phyloP scores from a whole-genome alignment of 192 early-diverging fungal genomes.

The Coemansia sp. region DNA sequence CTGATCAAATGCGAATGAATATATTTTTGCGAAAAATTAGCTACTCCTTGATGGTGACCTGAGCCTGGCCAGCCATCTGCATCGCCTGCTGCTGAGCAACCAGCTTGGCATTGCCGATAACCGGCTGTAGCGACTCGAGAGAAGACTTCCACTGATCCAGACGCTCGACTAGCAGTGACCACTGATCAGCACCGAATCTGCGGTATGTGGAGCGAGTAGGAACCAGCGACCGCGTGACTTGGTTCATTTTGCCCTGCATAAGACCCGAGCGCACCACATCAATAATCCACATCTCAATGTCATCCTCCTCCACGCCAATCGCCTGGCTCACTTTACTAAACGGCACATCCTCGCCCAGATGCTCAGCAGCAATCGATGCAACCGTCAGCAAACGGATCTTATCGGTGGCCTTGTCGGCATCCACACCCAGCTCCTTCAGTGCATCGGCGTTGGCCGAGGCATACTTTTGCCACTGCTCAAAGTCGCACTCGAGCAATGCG shows the following conservation, averaged over 20 bases:
- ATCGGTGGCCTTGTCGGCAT: slow-evolving; percentile 57
- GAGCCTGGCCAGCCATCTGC: slow-evolving; percentile 33
- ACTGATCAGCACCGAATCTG: slow-evolving; percentile 78
- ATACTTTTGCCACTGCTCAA: slow-evolving; percentile 50
- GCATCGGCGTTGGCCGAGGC: slow-evolving; percentile 56
- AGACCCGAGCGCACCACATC: slow-evolving; percentile 89
- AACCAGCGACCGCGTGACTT: slow-evolving; percentile 75
- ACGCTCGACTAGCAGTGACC: slow-evolving; percentile 68
- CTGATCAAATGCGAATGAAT: too few relatives aligned
- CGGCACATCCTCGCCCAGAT: slow-evolving; percentile 66
- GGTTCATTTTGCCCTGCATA: slow-evolving; percentile 93
- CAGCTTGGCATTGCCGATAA: slow-evolving; percentile 84
- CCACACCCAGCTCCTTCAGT: slow-evolving; percentile 58
- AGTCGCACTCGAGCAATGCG: slow-evolving; percentile 34
- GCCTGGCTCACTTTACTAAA: slow-evolving; percentile 74
- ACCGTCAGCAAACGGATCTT: slow-evolving; percentile 90
- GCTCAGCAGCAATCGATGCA: slow-evolving; percentile 70
- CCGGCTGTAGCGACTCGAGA: slow-evolving; percentile 76
- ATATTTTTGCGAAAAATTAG: too few relatives aligned
- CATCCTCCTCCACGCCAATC: slow-evolving; percentile 70
- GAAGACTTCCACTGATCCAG: slow-evolving; percentile 79
- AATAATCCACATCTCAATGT: slow-evolving; percentile 96
- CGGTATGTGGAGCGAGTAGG: slow-evolving; percentile 85
- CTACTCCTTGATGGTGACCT: slow-evolving; percentile 39
- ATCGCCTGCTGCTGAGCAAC: slow-evolving; percentile 58